phyloP scores from a whole-genome alignment of 1,284 basidiomycete species.

The Pseudozyma pruni region DNA sequence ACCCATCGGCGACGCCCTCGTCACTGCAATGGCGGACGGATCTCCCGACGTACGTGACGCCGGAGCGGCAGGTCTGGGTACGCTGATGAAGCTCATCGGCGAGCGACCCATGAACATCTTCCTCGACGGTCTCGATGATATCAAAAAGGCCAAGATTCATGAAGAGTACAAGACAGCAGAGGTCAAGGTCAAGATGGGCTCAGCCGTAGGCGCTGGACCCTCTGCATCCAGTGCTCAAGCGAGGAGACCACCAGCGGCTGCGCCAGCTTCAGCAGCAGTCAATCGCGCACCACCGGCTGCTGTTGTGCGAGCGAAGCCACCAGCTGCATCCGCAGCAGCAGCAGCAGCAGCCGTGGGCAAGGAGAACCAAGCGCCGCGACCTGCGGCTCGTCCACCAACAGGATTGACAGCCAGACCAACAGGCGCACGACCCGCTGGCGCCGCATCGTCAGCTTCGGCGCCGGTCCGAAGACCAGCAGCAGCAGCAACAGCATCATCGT shows the following conservation, averaged over 20 bases:
- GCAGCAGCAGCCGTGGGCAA: slow-evolving; percentile 23
- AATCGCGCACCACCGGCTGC: slow-evolving; percentile 33
- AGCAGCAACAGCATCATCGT: slow-evolving; percentile 68
- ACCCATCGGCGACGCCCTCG: slow-evolving; percentile 81
- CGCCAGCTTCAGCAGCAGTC: slow-evolving; percentile 17
- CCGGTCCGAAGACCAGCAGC: slow-evolving; percentile 72
- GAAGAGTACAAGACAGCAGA: slow-evolving; percentile 77
- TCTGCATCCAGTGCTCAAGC: slow-evolving; percentile 29
- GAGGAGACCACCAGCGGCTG: slow-evolving; percentile 19
- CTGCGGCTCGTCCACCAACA: slow-evolving; percentile 24
- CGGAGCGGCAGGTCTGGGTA: slow-evolving; percentile 86
- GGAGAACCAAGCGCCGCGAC: slow-evolving; percentile 41
- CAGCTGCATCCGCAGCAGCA: slow-evolving; percentile 22
- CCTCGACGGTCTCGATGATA: slow-evolving; percentile 86
- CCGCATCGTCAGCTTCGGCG: slow-evolving; percentile 32
- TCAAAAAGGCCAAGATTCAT: slow-evolving; percentile 91
- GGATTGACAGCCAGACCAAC: slow-evolving; percentile 16
- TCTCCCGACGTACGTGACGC: slow-evolving; percentile 90
- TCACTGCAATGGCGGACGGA: slow-evolving; percentile 83
- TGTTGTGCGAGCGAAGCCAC: slow-evolving; percentile 27
- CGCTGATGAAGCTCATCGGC: slow-evolving; percentile 95
- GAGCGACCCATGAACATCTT: slow-evolving; percentile 89
- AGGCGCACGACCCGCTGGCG: slow-evolving; percentile 25
- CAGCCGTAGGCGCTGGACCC: slow-evolving; percentile 16
- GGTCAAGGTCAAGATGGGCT: slow-evolving; percentile 58